Percentiles rank a stretch among this genome's conserved stretches.
Conservation (phyloP, 768 basidiomycete genomes). For the Phaffia australis region DNA sequence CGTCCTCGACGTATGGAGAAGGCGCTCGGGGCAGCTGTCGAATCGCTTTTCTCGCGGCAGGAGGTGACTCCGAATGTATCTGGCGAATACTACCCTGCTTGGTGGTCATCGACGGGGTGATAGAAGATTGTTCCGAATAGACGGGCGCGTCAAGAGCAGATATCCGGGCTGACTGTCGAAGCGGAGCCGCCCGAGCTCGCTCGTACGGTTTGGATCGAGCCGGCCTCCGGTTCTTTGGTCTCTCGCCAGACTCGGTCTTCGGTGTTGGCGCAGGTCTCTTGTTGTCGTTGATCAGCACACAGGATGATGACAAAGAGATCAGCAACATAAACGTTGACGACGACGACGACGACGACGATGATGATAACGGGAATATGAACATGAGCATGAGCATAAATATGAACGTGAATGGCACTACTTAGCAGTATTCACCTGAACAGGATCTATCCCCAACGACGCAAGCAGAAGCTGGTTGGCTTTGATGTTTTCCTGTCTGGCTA, state of each 20-base stretch:
- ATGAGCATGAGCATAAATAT: neutral
- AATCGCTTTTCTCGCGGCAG: neutral
- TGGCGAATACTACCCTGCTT: neutral
- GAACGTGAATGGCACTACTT: neutral
- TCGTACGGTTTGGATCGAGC: neutral
- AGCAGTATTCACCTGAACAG: neutral
- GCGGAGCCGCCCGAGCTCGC: neutral
- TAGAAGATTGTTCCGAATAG: constrained; percentile 6
- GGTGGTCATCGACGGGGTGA: neutral
- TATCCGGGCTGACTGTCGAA: constrained; percentile 16
- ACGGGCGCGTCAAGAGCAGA: constrained; percentile 2
- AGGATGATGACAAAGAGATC: neutral
- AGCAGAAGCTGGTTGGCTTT: constrained; percentile 18
- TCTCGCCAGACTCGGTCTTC: neutral
- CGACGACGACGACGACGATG: neutral
- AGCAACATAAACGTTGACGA: neutral
- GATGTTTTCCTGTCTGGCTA: constrained; percentile 16
- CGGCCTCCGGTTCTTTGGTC: neutral
- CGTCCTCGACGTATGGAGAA: constrained; percentile 5
- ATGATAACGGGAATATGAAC: neutral
- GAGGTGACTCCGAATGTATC: neutral
- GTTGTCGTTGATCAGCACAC: too few relatives aligned
- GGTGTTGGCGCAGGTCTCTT: neutral
- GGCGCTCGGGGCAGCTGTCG: constrained; percentile 6
- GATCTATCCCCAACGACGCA: constrained; percentile 6